Evolutionary conservation across 805 yeast species (phyloP).

Genomic region (Candida tallmaniae): DNA sequence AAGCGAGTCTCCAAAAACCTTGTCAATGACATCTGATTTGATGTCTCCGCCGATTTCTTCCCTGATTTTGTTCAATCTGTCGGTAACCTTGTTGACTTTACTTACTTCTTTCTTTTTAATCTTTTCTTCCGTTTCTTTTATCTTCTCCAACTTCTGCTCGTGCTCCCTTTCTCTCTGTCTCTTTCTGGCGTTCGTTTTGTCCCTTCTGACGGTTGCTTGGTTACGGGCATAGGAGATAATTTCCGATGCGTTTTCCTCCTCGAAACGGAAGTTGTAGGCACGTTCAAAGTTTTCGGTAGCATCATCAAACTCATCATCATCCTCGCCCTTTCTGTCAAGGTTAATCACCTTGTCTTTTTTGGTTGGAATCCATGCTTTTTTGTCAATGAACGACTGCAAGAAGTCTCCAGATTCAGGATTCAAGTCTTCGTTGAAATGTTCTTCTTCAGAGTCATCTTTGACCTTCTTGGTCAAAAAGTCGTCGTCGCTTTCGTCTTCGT

Average conservation of each 20-base stretch:
- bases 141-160: conserved; percentile 48
- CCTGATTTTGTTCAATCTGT: conserved; percentile 59
- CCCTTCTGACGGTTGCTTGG: conserved; percentile 87
- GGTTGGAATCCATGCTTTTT: conserved; percentile 87
- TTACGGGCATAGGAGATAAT: conserved; percentile 92
- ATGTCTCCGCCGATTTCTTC: conserved; percentile 66
- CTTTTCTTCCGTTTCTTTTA: conserved; percentile 52
- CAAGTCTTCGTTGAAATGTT: conserved; percentile 42
- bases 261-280: conserved; percentile 92
- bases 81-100: conserved; percentile 74
- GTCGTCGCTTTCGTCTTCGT: conserved; percentile 38
- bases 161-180: conserved; percentile 71
- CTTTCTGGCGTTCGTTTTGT: conserved; percentile 69
- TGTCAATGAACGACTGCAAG: conserved; percentile 63
- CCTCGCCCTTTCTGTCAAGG: conserved; percentile 46
- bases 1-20: conserved; percentile 69
- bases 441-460: conserved; percentile 14
- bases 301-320: conserved; percentile 80
- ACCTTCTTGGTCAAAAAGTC: conserved; percentile 59
- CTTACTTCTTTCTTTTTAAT: conserved; percentile 67
- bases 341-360: conserved; percentile 54
- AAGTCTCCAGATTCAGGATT: conserved; percentile 57
- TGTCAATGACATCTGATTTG: conserved; percentile 53
- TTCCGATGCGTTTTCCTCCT: conserved; percentile 86
- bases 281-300: conserved; percentile 88